A percentile compares a stretch with the other conserved stretches of the same genome.
Conservation (phyloP, 176 grass and related monocot genomes). For the Pontederia paniculata region DNA sequence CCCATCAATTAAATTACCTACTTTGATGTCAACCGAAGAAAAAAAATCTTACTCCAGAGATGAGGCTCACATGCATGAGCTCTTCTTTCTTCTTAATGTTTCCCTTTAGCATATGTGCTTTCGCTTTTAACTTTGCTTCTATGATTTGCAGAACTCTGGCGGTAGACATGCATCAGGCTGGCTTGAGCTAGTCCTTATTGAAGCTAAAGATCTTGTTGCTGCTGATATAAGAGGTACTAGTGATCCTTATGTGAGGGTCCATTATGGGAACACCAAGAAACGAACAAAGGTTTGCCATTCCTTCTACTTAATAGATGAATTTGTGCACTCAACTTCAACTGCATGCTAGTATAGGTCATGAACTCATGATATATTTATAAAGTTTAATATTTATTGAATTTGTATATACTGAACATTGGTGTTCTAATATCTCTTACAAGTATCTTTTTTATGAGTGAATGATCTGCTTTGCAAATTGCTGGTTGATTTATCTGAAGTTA, state of each 20-base stretch:
- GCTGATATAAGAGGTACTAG: constrained; percentile 97
- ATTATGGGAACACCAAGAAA: constrained; percentile 82
- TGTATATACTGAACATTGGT: neutral
- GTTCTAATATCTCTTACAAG: too few species aligned
- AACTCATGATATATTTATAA: too few species aligned
- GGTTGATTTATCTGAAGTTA: neutral
- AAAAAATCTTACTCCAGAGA: too few species aligned
- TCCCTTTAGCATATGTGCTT: neutral
- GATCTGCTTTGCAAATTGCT: too few species aligned
- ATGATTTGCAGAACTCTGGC: constrained; percentile 38
- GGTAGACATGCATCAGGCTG: constrained; percentile 38
- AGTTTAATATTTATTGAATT: neutral
- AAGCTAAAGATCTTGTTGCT: constrained; percentile 82
- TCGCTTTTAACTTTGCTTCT: neutral
- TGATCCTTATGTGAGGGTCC: constrained; percentile 84
- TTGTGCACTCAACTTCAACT: neutral
- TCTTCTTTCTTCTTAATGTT: neutral
- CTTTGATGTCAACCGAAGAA: too few species aligned
- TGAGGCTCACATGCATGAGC: too few species aligned
- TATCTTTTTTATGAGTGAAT: too few species aligned
- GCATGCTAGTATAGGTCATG: too few species aligned
- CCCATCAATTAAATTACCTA: too few species aligned
- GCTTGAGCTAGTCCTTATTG: constrained; percentile 73
- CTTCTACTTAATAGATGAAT: neutral
- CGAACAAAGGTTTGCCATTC: constrained; percentile 56